Conservation (phyloP, 371 early-diverging fungal species). For the Mortierella sp. region DNA sequence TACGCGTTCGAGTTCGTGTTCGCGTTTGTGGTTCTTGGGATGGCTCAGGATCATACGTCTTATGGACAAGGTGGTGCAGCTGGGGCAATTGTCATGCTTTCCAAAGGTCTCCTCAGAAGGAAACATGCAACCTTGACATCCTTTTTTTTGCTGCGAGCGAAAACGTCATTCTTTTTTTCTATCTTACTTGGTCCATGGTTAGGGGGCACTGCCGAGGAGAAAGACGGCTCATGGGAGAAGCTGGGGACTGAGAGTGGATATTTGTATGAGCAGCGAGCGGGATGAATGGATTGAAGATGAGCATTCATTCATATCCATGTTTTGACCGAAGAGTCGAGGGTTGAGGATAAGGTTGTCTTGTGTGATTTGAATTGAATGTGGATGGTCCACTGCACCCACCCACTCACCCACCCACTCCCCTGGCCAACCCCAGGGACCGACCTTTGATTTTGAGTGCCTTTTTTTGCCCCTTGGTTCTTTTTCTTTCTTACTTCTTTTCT, state of each 20-base stretch:
- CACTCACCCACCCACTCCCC: background rate
- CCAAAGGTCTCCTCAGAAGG: background rate
- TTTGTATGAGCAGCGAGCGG: background rate
- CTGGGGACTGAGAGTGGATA: background rate
- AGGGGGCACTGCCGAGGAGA: slow-evolving; percentile 4
- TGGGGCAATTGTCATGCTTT: background rate
- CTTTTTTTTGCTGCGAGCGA: background rate
- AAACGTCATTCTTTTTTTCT: background rate
- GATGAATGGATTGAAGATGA: background rate
- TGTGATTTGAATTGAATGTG: background rate
- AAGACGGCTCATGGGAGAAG: background rate
- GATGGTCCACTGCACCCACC: too few species aligned
- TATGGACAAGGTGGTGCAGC: background rate
- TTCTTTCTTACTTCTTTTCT: background rate
- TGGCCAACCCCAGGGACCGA: background rate
- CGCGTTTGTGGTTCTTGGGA: background rate
- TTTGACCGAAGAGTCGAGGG: too few species aligned
- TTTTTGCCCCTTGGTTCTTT: background rate
- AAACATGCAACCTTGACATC: background rate
- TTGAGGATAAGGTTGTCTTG: background rate
- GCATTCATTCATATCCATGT: too few species aligned
- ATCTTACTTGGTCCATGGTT: background rate
- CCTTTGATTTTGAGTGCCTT: background rate
- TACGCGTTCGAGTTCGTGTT: background rate
- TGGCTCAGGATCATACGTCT: background rate